Evolutionary conservation across 768 basidiomycete genomes (phyloP).

Genomic region (Phlebiopsis flavidoalba): DNA sequence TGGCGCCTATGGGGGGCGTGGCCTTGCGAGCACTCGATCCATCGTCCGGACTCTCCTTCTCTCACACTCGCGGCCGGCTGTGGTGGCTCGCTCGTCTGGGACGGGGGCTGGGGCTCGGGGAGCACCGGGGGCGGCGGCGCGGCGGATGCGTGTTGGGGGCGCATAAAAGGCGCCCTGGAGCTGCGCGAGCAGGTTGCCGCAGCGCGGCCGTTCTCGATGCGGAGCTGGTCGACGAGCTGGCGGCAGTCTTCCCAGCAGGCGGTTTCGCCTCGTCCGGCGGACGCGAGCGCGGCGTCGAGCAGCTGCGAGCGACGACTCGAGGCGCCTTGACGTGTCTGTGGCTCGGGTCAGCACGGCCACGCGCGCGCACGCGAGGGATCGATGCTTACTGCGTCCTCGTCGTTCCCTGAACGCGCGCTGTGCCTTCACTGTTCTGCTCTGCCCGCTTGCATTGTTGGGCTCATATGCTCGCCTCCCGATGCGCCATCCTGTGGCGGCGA

Average conservation of each 20-base stretch:
- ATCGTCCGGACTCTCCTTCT: background rate
- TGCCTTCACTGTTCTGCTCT: conserved; percentile 91
- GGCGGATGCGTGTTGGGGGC: background rate
- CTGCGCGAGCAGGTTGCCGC: conserved; percentile 52
- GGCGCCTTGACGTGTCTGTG: conserved; percentile 78
- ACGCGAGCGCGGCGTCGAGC: conserved; percentile 79
- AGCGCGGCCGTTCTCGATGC: conserved; percentile 80
- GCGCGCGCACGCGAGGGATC: background rate
- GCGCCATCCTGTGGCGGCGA: conserved; percentile 18
- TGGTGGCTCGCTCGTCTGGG: background rate
- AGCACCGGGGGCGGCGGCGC: background rate
- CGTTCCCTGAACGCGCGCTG: conserved; percentile 90
- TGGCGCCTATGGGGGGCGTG: background rate
- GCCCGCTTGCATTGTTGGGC: conserved; percentile 83
- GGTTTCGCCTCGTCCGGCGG: conserved; percentile 77
- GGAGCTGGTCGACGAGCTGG: conserved; percentile 82
- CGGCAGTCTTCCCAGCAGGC: conserved; percentile 88
- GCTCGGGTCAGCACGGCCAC: background rate
- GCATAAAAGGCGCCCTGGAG: conserved; percentile 11
- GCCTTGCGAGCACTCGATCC: background rate
- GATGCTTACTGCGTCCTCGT: conserved; percentile 74
- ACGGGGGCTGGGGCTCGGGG: background rate
- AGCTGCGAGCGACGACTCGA: conserved; percentile 83
- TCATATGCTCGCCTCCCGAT: conserved; percentile 52
- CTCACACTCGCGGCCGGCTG: background rate